A percentile compares a stretch with the other conserved stretches of the same genome.
phyloP scores from a whole-genome alignment of 2,329 filamentous ascomycete genomes.

The Cladosporium colombiae region DNA sequence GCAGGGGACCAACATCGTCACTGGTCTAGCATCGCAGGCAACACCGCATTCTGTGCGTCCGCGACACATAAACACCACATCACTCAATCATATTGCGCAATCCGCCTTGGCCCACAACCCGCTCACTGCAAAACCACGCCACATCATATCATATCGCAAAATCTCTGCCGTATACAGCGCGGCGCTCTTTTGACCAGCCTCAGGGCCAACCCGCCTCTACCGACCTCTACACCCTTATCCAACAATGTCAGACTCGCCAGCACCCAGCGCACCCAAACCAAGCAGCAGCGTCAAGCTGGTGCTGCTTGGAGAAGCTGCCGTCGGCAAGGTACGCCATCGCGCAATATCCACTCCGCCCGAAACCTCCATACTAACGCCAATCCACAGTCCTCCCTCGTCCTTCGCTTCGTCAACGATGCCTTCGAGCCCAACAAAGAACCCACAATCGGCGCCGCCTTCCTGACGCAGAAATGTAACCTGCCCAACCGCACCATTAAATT shows the following conservation, averaged over 20 bases:
- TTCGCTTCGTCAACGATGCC: slow-evolving; percentile 99
- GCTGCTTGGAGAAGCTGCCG: slow-evolving; percentile 92
- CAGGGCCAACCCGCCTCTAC: slow-evolving; percentile 30
- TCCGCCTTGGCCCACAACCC: neutral
- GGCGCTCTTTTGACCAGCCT: slow-evolving; percentile 21
- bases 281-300: slow-evolving; percentile 99
- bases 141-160: neutral
- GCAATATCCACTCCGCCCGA: neutral
- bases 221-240: slow-evolving; percentile 17
- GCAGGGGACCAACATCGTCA: slow-evolving; percentile 8
- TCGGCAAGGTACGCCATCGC: slow-evolving; percentile 77
- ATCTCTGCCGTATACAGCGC: slow-evolving; percentile 15
- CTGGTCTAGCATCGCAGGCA: neutral
- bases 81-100: neutral
- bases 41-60: neutral
- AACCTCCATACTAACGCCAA: slow-evolving; percentile 26
- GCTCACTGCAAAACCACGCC: neutral
- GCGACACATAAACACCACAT: neutral
- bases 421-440: slow-evolving; percentile 99
- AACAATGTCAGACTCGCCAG: slow-evolving; percentile 68
- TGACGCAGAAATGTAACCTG: slow-evolving; percentile 98
- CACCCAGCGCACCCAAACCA: slow-evolving; percentile 74
- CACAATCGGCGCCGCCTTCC: slow-evolving; percentile 96
- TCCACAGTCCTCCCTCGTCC: slow-evolving; percentile 83
- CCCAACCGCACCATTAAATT: slow-evolving; percentile 75